Percentiles rank a stretch among this genome's conserved stretches.
Evolutionary conservation across 2,329 filamentous ascomycete genomes (phyloP).

Genomic region (Colletotrichum sp.): DNA sequence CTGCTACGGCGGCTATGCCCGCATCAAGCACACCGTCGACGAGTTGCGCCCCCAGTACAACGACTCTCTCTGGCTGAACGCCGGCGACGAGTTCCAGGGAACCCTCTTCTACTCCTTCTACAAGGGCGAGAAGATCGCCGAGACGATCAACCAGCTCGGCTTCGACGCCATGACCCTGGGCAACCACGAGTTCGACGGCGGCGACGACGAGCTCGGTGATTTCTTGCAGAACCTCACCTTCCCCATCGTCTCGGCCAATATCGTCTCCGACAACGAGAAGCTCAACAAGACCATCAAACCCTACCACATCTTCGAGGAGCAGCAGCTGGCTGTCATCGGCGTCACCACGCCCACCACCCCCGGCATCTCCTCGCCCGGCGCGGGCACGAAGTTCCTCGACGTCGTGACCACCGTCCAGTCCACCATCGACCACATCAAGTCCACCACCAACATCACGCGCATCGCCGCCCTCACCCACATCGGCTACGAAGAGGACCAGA

Average conservation of each 20-base stretch:
- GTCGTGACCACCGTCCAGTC: constrained; percentile 63
- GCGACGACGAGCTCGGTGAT: constrained; percentile 65
- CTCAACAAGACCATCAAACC: constrained; percentile 69
- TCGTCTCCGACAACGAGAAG: constrained; percentile 62
- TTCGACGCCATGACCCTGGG: constrained; percentile 73
- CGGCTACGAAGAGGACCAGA: constrained; percentile 67
- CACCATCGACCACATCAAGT: constrained; percentile 65
- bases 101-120: constrained; percentile 73
- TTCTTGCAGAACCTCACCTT: constrained; percentile 70
- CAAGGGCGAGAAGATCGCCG: constrained; percentile 70
- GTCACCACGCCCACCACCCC: constrained; percentile 66
- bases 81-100: constrained; percentile 73
- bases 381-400: constrained; percentile 63
- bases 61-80: constrained; percentile 68
- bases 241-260: constrained; percentile 67
- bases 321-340: constrained; percentile 67
- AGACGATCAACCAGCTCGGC: constrained; percentile 68
- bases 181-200: constrained; percentile 71
- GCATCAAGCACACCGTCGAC: constrained; percentile 66
- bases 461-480: constrained; percentile 73
- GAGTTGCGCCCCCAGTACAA: constrained; percentile 59
- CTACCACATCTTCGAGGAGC: constrained; percentile 67
- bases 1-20: constrained; percentile 69
- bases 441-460: constrained; percentile 65
- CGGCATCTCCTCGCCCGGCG: constrained; percentile 62